Percentiles rank a stretch among this genome's conserved stretches.
Conservation (phyloP, 768 basidiomycete genomes). For the Russula foetens region DNA sequence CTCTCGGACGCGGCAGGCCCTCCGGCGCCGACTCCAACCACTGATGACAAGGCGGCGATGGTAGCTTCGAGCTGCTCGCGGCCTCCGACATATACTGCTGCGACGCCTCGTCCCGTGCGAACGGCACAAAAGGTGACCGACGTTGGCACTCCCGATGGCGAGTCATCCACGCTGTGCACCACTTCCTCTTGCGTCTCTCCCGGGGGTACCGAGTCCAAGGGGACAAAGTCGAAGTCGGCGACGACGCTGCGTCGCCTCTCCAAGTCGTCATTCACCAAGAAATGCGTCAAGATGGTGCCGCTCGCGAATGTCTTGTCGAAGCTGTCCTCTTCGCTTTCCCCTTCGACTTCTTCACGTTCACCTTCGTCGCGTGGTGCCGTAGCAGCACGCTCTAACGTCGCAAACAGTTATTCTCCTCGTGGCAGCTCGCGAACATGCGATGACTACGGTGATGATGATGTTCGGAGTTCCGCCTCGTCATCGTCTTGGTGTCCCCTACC, state of each 20-base stretch:
- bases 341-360: not conserved
- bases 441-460: not conserved
- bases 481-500: not conserved
- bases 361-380: not conserved
- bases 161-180: not conserved
- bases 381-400: not conserved
- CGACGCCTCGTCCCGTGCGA: not conserved
- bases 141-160: not conserved
- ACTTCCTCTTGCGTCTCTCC: not conserved
- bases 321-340: not conserved
- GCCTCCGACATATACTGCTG: not conserved
- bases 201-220: not conserved
- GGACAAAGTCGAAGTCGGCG: not conserved
- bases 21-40: no score
- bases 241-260: constrained; percentile 3
- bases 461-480: not conserved
- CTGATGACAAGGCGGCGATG: not conserved
- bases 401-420: not conserved
- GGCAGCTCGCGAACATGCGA: not conserved
- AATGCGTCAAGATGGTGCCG: constrained; percentile 1
- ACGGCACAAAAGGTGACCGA: not conserved
- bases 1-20: not conserved
- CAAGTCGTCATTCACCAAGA: not conserved
- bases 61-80: not conserved
- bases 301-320: constrained; percentile 7